These are phyloP conservation scores for Trametes polyzona DNA, from an alignment of 1,284 basidiomycete genomes.

Conservation along the genomic window DNA sequence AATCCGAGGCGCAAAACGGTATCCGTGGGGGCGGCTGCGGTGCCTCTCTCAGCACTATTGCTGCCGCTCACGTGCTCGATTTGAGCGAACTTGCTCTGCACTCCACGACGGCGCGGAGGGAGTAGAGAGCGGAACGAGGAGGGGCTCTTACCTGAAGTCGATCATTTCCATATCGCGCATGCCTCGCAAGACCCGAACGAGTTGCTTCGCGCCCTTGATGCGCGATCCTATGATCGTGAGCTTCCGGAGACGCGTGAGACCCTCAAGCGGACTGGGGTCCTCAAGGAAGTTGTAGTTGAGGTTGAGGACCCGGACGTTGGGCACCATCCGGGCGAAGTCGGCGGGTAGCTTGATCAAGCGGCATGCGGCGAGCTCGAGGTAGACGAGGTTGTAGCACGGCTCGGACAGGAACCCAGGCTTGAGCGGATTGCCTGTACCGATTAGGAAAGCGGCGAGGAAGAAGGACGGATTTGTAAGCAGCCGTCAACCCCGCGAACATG, in stretches of 20 bases:
- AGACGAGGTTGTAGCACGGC: constrained; percentile 86
- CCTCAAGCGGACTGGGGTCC: constrained; percentile 69
- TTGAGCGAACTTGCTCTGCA: not conserved
- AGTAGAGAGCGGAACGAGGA: constrained; percentile 5
- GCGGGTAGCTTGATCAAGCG: constrained; percentile 77
- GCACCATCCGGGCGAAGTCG: constrained; percentile 68
- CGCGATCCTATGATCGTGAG: constrained; percentile 86
- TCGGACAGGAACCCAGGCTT: constrained; percentile 52
- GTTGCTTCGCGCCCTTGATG: constrained; percentile 68
- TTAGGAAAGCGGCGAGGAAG: constrained; percentile 4
- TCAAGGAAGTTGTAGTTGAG: constrained; percentile 94
- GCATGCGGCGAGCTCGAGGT: constrained; percentile 93
- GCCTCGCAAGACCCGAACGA: constrained; percentile 71
- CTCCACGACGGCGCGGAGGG: too few species aligned
- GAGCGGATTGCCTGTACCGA: constrained; percentile 49
- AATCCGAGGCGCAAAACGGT: not conserved
- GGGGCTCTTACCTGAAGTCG: constrained; percentile 79
- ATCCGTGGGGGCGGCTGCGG: not conserved
- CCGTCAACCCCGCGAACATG: constrained; percentile 13
- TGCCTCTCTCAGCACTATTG: not conserved
- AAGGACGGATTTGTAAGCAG: constrained; percentile 23
- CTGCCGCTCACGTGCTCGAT: constrained; percentile 1
- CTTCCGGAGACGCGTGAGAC: constrained; percentile 79
- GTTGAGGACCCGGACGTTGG: constrained; percentile 92
- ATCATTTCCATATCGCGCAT: constrained; percentile 84